Evolutionary conservation across 2,329 filamentous ascomycete species (phyloP), one percentile per base, ranked within the genome.

Genomic region (Trichoderma harzianum): DNA sequence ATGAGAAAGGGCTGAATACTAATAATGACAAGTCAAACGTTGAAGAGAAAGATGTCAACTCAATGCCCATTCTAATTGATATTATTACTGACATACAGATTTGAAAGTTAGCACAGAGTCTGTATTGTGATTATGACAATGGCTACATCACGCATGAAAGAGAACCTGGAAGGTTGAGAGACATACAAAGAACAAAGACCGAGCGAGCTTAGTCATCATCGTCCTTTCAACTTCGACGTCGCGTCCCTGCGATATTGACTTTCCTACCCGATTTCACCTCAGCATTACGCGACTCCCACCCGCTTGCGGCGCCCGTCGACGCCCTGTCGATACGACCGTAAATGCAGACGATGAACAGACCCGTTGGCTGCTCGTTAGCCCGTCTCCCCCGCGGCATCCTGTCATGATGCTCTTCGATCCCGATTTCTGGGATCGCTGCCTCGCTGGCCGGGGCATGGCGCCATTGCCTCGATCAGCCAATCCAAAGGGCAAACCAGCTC

Each of bases 401-500:
- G 18, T 36, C 61, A 32, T 55, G 61, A 71, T 66, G 69, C 39
- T 51, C 14, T 58, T 65, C 69, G 69, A 71, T 14, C 51, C 69
- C 28, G 69, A 71, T 7, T 66, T 71, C 36, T 58, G 62, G 62
- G 61, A 66, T 11, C 60, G 53, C 34, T 21, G 69, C 69, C 53
- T 65, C 61, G 55, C 47, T 18, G 60, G 60, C 12, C 60, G 51
- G 2, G 60, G 51, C 34, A 30, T 70, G 60, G 47, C 18, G 32
- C 58, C 68, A 3, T 16, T 70, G 30, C 57, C 60, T 24, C 68
- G 53, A 24, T 26, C 60, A 24, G 14, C 11, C 21, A 21, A 47
- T 26, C 10, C 26, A 2, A 55, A 36, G 21, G 43, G 36, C 58
- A 70, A 70, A 14, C 16, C 43, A 26, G 0, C 24, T 21, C 57